A percentile compares a stretch with the other conserved stretches of the same genome.
Conservation (phyloP, 345 rosid genomes). For the Aegle marmelos region DNA sequence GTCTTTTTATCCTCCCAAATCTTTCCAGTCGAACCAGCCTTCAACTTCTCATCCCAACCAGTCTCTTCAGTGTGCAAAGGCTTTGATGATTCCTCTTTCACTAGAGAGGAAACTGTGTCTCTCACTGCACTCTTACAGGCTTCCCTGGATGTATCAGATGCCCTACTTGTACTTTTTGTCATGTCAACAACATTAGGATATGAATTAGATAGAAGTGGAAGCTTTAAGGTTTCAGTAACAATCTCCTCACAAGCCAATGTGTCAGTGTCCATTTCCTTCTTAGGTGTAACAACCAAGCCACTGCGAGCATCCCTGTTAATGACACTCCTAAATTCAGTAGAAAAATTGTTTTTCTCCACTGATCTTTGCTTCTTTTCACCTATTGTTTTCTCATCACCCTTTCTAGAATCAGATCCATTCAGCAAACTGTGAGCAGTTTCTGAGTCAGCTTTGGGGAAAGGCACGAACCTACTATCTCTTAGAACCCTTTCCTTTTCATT, state of each 20-base stretch:
- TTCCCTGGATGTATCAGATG: constrained; percentile 34
- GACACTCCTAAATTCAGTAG: constrained; percentile 34
- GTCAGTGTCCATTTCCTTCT: constrained; percentile 44
- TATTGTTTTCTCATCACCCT: constrained; percentile 35
- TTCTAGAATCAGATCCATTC: constrained; percentile 39
- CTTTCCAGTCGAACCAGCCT: constrained; percentile 42
- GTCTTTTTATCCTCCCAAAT: constrained; percentile 51
- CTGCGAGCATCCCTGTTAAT: constrained; percentile 27
- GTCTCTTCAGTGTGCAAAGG: constrained; percentile 38
- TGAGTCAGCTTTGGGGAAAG: constrained; percentile 26
- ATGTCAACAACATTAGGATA: constrained; percentile 31
- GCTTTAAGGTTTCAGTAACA: constrained; percentile 60
- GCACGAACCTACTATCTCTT: constrained; percentile 31
- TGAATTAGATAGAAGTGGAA: constrained; percentile 62
- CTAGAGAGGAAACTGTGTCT: constrained; percentile 34
- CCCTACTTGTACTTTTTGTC: constrained; percentile 29
- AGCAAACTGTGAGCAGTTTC: constrained; percentile 18
- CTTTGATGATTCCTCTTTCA: constrained; percentile 39
- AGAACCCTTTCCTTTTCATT: constrained; percentile 37
- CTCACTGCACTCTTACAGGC: constrained; percentile 28
- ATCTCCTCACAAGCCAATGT: constrained; percentile 58
- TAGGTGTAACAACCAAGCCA: constrained; percentile 25
- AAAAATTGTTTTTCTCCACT: constrained; percentile 39
- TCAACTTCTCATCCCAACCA: constrained; percentile 42
- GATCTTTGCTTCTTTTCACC: constrained; percentile 45